A percentile compares a stretch with the other conserved stretches of the same genome.
Evolutionary conservation across 495 filamentous ascomycete species (phyloP).

Genomic region (Pyrenopolyporus hunteri): DNA sequence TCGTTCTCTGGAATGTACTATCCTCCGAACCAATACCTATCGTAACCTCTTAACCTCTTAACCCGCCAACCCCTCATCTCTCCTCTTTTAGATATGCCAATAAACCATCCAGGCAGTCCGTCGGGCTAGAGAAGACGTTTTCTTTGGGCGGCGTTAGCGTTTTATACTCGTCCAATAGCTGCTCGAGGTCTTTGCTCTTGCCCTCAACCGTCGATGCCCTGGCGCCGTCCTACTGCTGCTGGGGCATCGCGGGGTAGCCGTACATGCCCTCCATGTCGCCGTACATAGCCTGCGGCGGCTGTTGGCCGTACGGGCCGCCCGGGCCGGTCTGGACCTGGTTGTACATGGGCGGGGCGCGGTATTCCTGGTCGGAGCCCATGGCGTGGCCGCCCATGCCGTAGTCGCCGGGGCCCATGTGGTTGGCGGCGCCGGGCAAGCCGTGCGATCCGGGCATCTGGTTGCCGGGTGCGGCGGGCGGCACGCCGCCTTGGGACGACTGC

Average conservation of each 20-base stretch:
- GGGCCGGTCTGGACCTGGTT: conserved; percentile 75
- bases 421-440: conserved; percentile 62
- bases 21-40: background rate
- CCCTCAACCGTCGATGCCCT: too few relatives aligned
- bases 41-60: background rate
- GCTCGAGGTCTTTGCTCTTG: background rate
- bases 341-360: conserved; percentile 82
- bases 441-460: conserved; percentile 68
- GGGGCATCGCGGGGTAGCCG: conserved; percentile 76
- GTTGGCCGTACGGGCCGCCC: conserved; percentile 72
- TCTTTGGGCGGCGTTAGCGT: too few relatives aligned
- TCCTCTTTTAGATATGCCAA: too few relatives aligned
- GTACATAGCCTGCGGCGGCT: conserved; percentile 72
- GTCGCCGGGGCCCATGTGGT: conserved; percentile 74
- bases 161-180: background rate
- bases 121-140: too few relatives aligned
- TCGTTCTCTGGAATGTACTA: conserved; percentile 27
- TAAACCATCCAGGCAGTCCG: too few relatives aligned
- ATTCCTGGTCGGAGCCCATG: conserved; percentile 75
- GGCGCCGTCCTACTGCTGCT: conserved; percentile 65
- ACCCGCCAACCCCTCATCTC: too few relatives aligned
- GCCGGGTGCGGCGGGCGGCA: conserved; percentile 54
- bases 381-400: conserved; percentile 67
- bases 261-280: conserved; percentile 83
- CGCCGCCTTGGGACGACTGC: conserved; percentile 48